Base-by-base conservation (phyloP, 352 stramenopile species). In the Thalassiosira mediterranea region DNA sequence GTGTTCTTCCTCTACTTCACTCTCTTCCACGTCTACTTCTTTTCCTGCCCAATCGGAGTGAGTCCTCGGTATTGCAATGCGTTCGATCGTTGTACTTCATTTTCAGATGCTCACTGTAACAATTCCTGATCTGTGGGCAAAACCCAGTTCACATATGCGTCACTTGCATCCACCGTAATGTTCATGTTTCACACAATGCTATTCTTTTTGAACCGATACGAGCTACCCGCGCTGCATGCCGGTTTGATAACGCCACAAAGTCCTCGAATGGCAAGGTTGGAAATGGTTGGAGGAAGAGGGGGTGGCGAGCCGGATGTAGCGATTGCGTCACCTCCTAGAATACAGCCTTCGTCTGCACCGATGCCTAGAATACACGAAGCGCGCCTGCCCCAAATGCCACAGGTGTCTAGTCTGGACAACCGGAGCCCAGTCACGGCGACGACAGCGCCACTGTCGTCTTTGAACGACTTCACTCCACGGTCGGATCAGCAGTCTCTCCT, bases 21-120 rank as follows among this genome's bases (percentile, higher is more conserved):
- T 13, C 70, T 97, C n/a, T 97, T 98, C 69, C 95, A 98, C 83
- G 69, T 97, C 21, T 98, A 98, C 85, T 93, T 97, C 66, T 97
- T 97, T 71, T 94, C 90, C 19, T 98, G 95, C 73, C 94, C 95
- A 31, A 94, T 96, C 68, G 95, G 95, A 10, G 61, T 70, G 32
- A 60, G 61, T 70, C 40, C 25, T 42, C 28, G 34, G 52, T 46
- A 48, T n/a, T n/a, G n/a, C n/a, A n/a, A n/a, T n/a, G n/a, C n/a
- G n/a, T n/a, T n/a, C n/a, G n/a, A n/a, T n/a, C n/a, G n/a, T n/a
- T n/a, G n/a, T n/a, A n/a, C n/a, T n/a, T n/a, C n/a, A n/a, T n/a
- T n/a, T n/a, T n/a, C n/a, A n/a, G n/a, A n/a, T n/a, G n/a, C n/a
- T n/a, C n/a, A n/a, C 47, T 32, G 11, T 56, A 3, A 11, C 42